Evolutionary conservation across 2,329 filamentous ascomycete species (phyloP).

Genomic region (Monosporascus sp.): DNA sequence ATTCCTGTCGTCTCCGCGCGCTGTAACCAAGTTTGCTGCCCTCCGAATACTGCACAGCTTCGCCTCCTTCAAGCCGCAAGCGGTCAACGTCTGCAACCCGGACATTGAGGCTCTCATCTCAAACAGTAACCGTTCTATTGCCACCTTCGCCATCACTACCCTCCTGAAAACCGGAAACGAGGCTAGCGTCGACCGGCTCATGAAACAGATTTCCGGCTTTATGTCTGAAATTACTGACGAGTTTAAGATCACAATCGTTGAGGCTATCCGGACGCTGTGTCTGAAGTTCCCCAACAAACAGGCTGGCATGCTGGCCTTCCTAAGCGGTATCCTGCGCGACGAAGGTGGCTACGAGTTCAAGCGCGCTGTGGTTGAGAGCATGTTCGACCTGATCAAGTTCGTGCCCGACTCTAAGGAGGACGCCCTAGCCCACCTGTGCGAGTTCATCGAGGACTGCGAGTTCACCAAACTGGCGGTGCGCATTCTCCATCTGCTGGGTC

Average conservation of each 20-base stretch:
- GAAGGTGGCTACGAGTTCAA: conserved; percentile 99
- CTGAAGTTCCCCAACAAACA: conserved; percentile 98
- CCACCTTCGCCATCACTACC: conserved; percentile 96
- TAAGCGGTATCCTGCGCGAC: conserved; percentile 92
- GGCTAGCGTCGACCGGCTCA: conserved; percentile 89
- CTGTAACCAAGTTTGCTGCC: conserved; percentile 95
- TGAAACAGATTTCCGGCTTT: conserved; percentile 98
- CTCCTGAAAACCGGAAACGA: conserved; percentile 98
- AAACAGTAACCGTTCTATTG: conserved; percentile 94
- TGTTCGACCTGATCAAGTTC: conserved; percentile 99
- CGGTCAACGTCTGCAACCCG: conserved; percentile 89
- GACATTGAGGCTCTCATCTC: conserved; percentile 97
- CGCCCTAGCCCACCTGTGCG: conserved; percentile 89
- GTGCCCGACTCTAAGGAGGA: conserved; percentile 80
- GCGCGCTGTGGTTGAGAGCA: conserved; percentile 94
- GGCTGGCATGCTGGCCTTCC: conserved; percentile 93
- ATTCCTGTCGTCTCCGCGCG: conserved; percentile 91
- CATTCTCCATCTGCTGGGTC: conserved; percentile 87
- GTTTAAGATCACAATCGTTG: conserved; percentile 99
- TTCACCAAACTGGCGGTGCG: conserved; percentile 97
- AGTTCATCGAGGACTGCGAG: conserved; percentile 99
- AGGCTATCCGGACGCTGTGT: conserved; percentile 92
- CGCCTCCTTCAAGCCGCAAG: conserved; percentile 90
- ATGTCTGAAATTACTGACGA: conserved; percentile 99
- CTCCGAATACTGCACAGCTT: conserved; percentile 96